Conservation (phyloP, 202 grass and related monocot genomes). For the Setaria italica region DNA sequence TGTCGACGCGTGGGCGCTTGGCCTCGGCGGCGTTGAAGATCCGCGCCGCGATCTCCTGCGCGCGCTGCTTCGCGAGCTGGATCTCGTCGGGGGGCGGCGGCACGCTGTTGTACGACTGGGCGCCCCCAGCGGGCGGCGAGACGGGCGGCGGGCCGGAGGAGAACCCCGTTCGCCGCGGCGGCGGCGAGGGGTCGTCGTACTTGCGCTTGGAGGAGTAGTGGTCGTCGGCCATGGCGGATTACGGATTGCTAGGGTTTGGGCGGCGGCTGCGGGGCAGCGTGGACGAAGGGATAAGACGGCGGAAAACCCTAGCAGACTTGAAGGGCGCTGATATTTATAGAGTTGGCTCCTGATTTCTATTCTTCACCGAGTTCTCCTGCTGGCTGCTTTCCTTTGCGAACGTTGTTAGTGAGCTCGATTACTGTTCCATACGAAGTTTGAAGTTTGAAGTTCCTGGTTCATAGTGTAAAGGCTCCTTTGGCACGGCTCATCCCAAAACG, state of each 20-base stretch:
- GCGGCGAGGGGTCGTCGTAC: conserved; percentile 72
- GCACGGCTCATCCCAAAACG: too few species aligned
- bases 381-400: too few species aligned
- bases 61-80: conserved; percentile 92
- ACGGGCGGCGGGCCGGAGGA: conserved; percentile 66
- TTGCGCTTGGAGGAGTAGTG: conserved; percentile 90
- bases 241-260: conserved; percentile 59
- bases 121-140: conserved; percentile 42
- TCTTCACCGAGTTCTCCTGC: not conserved
- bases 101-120: conserved; percentile 77
- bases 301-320: conserved; percentile 47
- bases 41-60: conserved; percentile 95
- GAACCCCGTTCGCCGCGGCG: conserved; percentile 78
- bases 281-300: conserved; percentile 37
- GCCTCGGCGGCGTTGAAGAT: conserved; percentile 90
- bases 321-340: conserved; percentile 35
- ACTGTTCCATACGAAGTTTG: too few species aligned
- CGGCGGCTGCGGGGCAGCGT: conserved; percentile 16
- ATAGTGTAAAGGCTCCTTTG: too few species aligned
- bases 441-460: too few species aligned
- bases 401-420: too few species aligned
- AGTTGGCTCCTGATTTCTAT: not conserved
- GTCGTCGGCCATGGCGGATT: conserved; percentile 73
- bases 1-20: conserved; percentile 86
- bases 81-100: conserved; percentile 87